Base-by-base conservation (phyloP, 495 filamentous ascomycete species). In the Aspergillus steynii region DNA sequence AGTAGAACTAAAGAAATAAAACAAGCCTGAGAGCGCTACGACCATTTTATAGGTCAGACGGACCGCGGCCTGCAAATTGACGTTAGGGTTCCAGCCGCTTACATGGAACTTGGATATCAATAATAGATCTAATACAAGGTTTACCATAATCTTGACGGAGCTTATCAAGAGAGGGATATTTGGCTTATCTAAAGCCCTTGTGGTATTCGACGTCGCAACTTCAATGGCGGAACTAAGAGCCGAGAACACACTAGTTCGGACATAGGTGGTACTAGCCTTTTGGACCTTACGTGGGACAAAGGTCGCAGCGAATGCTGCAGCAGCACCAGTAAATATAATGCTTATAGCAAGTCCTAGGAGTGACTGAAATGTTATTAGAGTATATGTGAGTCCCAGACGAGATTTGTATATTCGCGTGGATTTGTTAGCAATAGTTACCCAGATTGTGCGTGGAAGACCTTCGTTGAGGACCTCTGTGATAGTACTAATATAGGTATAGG, bases 131-230 rank as follows among this genome's bases (percentile, higher is more conserved):
- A 92, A 77, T 14, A 90, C 59, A 51, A 92, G 91, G 66, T 92
- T 92, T 53, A 89, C 68, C 5, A 74, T 71, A 56, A 88, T 85
- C 59, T 88, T 88, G 10, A 78, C 77, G 0, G 76, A 78, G 67
- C 82, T 90, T 65, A 92, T 90, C 26, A 91, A 61, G 0, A 93
- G 71, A 9, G 89, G 88, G 2, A 93, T 84, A 66, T 92, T 89
- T 0, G 90, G 90, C 56, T 84, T 80, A 73, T 91, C 89, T 28
- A 92, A 74, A 1, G 88, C 85, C 56, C 89, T 73, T 3, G 89
- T 91, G 3, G 79, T 80, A 12, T 74, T 71, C 2, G 84, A 79
- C 1, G 92, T 83, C 0, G 88, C 85, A 5, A 80, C 83, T 71
- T 90, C 83, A 5, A 90, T 74, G 0, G 89, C 82, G 1, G 84